A percentile compares a stretch with the other conserved stretches of the same genome.
These are phyloP conservation scores for Termitomyces sp. DNA, from an alignment of 768 basidiomycete genomes.

Conservation along the genomic window DNA sequence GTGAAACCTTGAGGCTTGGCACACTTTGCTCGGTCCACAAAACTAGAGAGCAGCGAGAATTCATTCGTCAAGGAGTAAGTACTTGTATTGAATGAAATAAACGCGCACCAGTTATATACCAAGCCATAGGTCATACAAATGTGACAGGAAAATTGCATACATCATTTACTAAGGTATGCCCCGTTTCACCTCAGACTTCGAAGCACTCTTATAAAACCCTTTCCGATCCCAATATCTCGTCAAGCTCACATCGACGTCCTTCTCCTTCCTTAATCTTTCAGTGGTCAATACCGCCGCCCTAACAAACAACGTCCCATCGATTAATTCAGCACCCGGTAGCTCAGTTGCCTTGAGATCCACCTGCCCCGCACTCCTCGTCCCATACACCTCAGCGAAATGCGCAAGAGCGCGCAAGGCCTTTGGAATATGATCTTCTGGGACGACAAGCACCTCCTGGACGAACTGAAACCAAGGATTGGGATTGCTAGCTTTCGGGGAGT, in stretches of 20 bases:
- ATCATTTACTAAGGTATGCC: neutral
- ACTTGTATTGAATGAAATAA: too few relatives aligned
- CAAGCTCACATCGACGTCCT: constrained; percentile 19
- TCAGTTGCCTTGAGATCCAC: constrained; percentile 23
- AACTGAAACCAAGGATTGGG: constrained; percentile 60
- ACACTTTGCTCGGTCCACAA: too few relatives aligned
- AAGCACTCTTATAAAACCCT: constrained; percentile 15
- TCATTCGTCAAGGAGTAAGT: too few relatives aligned
- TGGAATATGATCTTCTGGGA: constrained; percentile 50
- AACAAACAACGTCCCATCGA: constrained; percentile 58
- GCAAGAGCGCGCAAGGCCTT: constrained; percentile 34
- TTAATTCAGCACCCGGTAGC: constrained; percentile 35
- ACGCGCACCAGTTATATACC: too few relatives aligned
- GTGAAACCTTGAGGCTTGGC: too few relatives aligned
- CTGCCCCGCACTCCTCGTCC: constrained; percentile 24
- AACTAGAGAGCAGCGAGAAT: too few relatives aligned
- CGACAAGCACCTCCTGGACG: constrained; percentile 44
- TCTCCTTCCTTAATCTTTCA: constrained; percentile 26
- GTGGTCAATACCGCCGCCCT: constrained; percentile 45
- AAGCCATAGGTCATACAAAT: neutral
- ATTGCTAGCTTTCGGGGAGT: constrained; percentile 27
- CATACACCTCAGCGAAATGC: constrained; percentile 22
- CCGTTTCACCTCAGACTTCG: neutral
- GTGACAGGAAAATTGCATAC: neutral
- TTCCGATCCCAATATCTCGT: constrained; percentile 18